Base-by-base conservation (phyloP, 2,329 filamentous ascomycete genomes). In the Plenodomus biglobosus region DNA sequence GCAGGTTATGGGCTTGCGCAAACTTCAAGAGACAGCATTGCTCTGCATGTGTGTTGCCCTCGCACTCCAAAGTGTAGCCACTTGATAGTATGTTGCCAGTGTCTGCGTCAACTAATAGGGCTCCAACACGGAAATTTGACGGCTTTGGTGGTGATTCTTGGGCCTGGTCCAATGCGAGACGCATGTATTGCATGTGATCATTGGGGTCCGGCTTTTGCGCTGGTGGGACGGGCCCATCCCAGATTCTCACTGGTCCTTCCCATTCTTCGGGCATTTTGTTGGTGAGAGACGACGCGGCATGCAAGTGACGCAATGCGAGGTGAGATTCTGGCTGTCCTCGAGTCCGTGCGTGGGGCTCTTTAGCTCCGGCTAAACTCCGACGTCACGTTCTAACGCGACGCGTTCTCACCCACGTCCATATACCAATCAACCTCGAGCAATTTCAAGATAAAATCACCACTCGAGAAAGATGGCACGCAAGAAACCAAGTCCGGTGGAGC, bases 1-100 rank as follows among this genome's bases (percentile, higher is more conserved):
- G 53, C 5, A 71, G 50, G 17, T 55, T 57, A 54, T 72, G 68
- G 34, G 47, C 51, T 40, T 61, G 40, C 11, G 75, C 74, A 54
- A 85, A 80, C 70, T 99, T 97, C 40, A 85, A 73, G 47, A 99
- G 80, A 66, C 90, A 95, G 71, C 87, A 92, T 75, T 99, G 91
- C 69, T 99, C 94, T 3, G 94, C 94, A 67, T 99, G 94, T 0
- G 94, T 97, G 75, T 99, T 99, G 36, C 92, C 94, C 0, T 85
- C 80, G 3, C 92, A 83, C 72, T 99, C 92, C 49, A 96, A 80
- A 0, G 94, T 96, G 75, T 92, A 97, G 45, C 94, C 92, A 1
- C 89, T 88, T 1, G 88, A 83, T 21, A 95, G 78, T 48, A 95
- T 77, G 20, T 74, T 68, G 59, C 84, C 79, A 30, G 76, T 78